Base-by-base conservation (phyloP, 768 basidiomycete species). In the Suillus alpinus region DNA sequence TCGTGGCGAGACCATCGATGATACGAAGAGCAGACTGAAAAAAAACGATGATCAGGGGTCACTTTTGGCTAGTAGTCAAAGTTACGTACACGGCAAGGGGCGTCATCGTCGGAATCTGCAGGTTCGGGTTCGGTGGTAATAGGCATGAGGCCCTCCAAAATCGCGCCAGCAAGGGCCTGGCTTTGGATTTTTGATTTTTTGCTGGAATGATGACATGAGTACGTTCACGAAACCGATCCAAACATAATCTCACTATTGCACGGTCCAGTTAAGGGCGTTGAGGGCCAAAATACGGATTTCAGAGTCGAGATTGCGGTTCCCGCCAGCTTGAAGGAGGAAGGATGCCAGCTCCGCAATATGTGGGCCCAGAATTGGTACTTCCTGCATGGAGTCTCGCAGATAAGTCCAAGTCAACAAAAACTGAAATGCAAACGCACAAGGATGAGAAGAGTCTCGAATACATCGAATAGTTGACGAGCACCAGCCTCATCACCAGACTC, bases 141-240 rank as follows among this genome's bases (percentile, higher is more conserved):
- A 49, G 95, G 94, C 83, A 99, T 90, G 47, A 99, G 85, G 47
- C 92, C 91, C 66, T 93, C 87, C 60, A 98, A 83, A 70, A 99
- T 96, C 31, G 85, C 83, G 50, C 85, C 84, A 16, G 94, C 94
- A 60, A 99, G 81, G 70, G 86, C 85, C 62, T 94, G 83, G 67
- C 84, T 84, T 76, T 97, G 94, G 40, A 99, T 84, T 76, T 95
- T 97, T 55, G 89, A 88, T 78, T 98, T 98, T 86, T 98, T 99
- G 80, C 93, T 95, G 68, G 3, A 65, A 59, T 43, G 14, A 61
- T 57, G 51, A 67, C 66, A 57, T 46, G 55, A 43, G 26, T 59
- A 6, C 52, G 32, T 9, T 57, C 20, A 46, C n/a, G 20, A 20
- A 31, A 20, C n/a, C 6, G 10, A 39, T 41, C 18, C 39, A 49